Percentiles rank a stretch among this genome's conserved stretches.
Evolutionary conservation across 805 yeast species (phyloP).

Genomic region (Sporopachydermia lactativora): DNA sequence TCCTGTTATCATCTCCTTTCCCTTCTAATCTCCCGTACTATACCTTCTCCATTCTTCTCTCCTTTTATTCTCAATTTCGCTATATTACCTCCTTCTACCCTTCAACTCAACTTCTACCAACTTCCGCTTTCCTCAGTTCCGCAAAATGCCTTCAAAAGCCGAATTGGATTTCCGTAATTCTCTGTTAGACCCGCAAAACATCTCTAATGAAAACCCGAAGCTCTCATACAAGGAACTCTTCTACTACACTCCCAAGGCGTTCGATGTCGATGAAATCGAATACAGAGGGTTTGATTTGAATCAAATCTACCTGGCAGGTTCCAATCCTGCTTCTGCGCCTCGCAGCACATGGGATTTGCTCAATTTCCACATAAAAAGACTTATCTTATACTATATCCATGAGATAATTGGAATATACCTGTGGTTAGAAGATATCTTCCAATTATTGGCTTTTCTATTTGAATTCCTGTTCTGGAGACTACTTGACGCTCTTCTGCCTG

Average conservation of each 20-base stretch:
- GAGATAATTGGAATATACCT: neutral
- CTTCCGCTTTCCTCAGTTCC: too few species aligned
- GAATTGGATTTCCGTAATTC: constrained; percentile 17
- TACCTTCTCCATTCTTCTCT: too few species aligned
- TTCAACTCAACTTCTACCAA: too few species aligned
- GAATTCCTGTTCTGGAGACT: neutral
- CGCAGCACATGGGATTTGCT: neutral
- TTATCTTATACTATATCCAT: neutral
- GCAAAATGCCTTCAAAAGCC: too few species aligned
- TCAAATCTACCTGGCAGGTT: neutral
- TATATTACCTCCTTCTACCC: too few species aligned
- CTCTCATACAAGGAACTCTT: neutral
- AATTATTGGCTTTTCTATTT: neutral
- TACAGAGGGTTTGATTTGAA: neutral
- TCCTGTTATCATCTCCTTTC: too few species aligned
- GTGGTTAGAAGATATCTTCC: neutral
- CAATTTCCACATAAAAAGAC: neutral
- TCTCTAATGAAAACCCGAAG: neutral
- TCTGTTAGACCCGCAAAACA: neutral
- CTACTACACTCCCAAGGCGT: neutral
- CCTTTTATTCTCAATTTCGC: too few species aligned
- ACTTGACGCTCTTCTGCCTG: neutral
- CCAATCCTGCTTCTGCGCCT: neutral
- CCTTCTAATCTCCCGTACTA: too few species aligned
- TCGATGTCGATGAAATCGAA: neutral